A percentile compares a stretch with the other conserved stretches of the same genome.
Conservation (phyloP, 345 rosid genomes). For the Citrus australasica region DNA sequence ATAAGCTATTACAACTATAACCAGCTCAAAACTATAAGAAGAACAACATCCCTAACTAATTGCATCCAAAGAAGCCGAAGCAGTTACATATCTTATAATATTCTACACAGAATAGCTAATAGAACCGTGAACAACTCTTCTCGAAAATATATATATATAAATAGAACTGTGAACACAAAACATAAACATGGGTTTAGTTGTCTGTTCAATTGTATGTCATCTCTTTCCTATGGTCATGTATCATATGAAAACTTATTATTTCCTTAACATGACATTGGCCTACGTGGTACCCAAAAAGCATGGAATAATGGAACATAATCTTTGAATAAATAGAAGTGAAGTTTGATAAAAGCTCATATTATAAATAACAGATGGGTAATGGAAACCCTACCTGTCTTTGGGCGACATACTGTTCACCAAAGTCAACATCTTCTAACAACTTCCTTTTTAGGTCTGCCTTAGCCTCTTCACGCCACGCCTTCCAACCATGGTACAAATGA, state of each 20-base stretch:
- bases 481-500: constrained; percentile 90
- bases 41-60: neutral
- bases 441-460: constrained; percentile 73
- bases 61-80: neutral
- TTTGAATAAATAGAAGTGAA: neutral
- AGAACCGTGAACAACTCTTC: neutral
- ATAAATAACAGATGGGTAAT: constrained; percentile 8
- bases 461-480: constrained; percentile 89
- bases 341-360: constrained; percentile 1
- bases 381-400: constrained; percentile 62
- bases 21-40: neutral
- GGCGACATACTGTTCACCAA: constrained; percentile 72
- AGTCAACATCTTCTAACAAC: constrained; percentile 70
- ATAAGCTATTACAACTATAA: neutral
- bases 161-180: neutral
- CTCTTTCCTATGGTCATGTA: neutral
- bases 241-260: neutral
- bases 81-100: neutral
- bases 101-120: neutral
- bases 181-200: neutral
- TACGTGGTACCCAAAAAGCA: neutral
- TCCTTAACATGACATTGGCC: constrained; percentile 8
- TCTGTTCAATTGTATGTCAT: neutral
- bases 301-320: neutral
- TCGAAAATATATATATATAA: neutral